These are phyloP conservation scores for Pontederia crassipes DNA, from an alignment of 176 grass and related monocot genomes.

Conservation along the genomic window DNA sequence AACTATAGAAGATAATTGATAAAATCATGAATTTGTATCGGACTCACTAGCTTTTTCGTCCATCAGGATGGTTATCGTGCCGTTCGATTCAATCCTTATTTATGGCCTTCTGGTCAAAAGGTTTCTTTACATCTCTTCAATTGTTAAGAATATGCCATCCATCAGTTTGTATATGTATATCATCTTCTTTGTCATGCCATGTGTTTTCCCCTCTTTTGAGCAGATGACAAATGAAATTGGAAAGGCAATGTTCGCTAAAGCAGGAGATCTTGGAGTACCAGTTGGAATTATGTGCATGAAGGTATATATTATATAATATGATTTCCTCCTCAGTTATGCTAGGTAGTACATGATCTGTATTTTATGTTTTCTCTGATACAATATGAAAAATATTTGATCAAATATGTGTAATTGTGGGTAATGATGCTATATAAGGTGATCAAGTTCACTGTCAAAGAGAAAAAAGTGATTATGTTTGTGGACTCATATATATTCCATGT, in stretches of 20 bases:
- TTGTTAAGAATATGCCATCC: background rate
- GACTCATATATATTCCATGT: too few species aligned
- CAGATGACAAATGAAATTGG: slow-evolving; percentile 85
- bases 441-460: too few species aligned
- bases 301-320: slow-evolving; percentile 23
- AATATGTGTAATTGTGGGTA: too few species aligned
- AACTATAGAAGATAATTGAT: background rate
- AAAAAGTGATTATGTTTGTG: too few species aligned
- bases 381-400: too few species aligned
- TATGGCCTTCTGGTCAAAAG: slow-evolving; percentile 91
- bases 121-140: slow-evolving; percentile 20
- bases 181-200: background rate
- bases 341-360: too few species aligned
- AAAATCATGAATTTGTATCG: background rate
- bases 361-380: too few species aligned
- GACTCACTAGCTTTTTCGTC: slow-evolving; percentile 17
- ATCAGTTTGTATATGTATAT: background rate
- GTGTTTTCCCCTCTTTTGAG: slow-evolving; percentile 3
- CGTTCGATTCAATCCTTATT: slow-evolving; percentile 78
- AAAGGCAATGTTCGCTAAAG: slow-evolving; percentile 71
- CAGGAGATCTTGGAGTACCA: slow-evolving; percentile 73
- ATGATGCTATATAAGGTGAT: too few species aligned
- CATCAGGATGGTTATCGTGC: slow-evolving; percentile 60
- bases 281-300: slow-evolving; percentile 78
- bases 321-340: background rate